Evolutionary conservation across 768 basidiomycete genomes (phyloP).

Genomic region (Cantharellus anzutake): DNA sequence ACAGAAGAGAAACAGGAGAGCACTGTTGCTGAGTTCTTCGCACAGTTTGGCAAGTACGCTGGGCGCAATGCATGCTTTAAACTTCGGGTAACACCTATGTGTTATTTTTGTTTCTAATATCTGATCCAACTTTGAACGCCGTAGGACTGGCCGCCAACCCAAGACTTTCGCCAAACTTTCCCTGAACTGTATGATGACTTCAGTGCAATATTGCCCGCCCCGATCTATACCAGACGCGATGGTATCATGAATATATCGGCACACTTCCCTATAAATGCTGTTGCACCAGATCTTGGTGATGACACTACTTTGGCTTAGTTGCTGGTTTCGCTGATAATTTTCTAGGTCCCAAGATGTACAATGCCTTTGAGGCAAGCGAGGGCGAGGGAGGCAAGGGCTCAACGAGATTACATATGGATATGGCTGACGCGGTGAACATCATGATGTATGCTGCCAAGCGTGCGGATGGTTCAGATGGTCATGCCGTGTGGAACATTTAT

Average conservation of each 20-base stretch:
- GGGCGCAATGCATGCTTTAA: constrained; percentile 42
- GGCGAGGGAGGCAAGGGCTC: constrained; percentile 55
- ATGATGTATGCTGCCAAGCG: constrained; percentile 53
- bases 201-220: constrained; percentile 61
- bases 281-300: constrained; percentile 62
- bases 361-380: constrained; percentile 60
- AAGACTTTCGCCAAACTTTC: constrained; percentile 67
- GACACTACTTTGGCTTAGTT: constrained; percentile 14
- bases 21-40: constrained; percentile 65
- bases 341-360: constrained; percentile 85
- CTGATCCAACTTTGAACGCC: background rate
- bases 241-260: constrained; percentile 77
- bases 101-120: background rate
- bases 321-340: constrained; percentile 1
- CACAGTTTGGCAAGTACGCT: constrained; percentile 49
- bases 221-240: constrained; percentile 78
- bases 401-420: constrained; percentile 84
- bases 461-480: constrained; percentile 40
- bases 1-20: constrained; percentile 40
- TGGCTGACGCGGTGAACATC: constrained; percentile 85
- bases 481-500: constrained; percentile 86
- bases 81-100: constrained; percentile 35
- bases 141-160: constrained; percentile 87
- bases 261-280: constrained; percentile 64
- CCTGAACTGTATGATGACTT: constrained; percentile 82